Evolutionary conservation across 1,139 yeast genomes (phyloP).

Genomic region (Barnettozyma hawaiiensis): DNA sequence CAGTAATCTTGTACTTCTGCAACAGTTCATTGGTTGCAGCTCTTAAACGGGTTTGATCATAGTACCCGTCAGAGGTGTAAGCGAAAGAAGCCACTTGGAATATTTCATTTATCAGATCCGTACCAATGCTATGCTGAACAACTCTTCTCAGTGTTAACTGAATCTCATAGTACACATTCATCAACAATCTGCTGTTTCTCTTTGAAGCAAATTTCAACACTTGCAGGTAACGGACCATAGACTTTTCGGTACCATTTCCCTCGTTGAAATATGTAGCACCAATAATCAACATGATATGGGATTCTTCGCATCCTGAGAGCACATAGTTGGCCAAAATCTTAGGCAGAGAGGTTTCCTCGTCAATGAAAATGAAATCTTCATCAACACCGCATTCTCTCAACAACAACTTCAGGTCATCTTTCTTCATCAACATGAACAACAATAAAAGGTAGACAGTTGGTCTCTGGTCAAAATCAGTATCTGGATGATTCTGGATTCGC

Average conservation of each 20-base stretch:
- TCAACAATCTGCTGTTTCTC: conserved; percentile 34
- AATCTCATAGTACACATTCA: conserved; percentile 42
- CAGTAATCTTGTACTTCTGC: conserved; percentile 27
- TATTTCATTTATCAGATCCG: conserved; percentile 27
- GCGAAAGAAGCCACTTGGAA: conserved; percentile 31
- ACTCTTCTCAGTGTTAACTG: conserved; percentile 37
- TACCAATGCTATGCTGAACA: conserved; percentile 25
- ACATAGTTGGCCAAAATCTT: conserved; percentile 45
- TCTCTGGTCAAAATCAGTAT: conserved; percentile 18
- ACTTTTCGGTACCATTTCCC: conserved; percentile 45
- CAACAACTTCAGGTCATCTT: conserved; percentile 43
- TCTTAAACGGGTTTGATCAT: conserved; percentile 19
- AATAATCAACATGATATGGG: conserved; percentile 45
- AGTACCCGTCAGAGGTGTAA: conserved; percentile 29
- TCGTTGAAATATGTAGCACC: conserved; percentile 49
- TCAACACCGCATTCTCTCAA: conserved; percentile 43
- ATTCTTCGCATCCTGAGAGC: conserved; percentile 34
- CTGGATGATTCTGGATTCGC: conserved; percentile 6
- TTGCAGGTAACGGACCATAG: conserved; percentile 48
- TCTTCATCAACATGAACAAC: conserved; percentile 45
- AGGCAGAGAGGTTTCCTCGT: conserved; percentile 42
- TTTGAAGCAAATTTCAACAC: conserved; percentile 42
- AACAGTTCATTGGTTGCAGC: conserved; percentile 23
- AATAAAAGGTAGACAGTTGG: conserved; percentile 47
- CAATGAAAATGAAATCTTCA: conserved; percentile 30